phyloP scores from a whole-genome alignment of 1,284 basidiomycete species.

The Fomes fomentarius region DNA sequence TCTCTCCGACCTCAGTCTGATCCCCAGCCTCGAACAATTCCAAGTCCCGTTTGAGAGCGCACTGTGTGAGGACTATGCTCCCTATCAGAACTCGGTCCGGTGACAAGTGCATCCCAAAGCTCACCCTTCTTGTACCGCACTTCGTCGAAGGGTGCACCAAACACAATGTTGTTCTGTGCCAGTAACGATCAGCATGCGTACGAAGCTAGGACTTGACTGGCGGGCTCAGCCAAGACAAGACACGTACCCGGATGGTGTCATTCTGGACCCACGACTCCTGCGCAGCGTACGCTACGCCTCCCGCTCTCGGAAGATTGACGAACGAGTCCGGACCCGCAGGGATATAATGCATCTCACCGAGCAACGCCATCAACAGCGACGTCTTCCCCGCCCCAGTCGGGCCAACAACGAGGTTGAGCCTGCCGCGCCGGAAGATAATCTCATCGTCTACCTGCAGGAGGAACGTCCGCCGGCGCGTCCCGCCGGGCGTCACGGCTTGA shows the following conservation, averaged over 20 bases:
- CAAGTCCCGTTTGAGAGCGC: constrained; percentile 65
- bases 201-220: too few species aligned
- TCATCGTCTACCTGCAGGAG: constrained; percentile 53
- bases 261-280: constrained; percentile 81
- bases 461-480: constrained; percentile 42
- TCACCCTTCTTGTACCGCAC: constrained; percentile 46
- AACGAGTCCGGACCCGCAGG: constrained; percentile 56
- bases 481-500: constrained; percentile 31
- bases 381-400: constrained; percentile 60
- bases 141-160: constrained; percentile 46
- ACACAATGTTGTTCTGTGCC: constrained; percentile 46
- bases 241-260: constrained; percentile 45
- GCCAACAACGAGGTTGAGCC: constrained; percentile 67
- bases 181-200: not conserved
- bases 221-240: too few species aligned
- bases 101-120: not conserved
- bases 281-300: constrained; percentile 74
- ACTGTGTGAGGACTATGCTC: constrained; percentile 60
- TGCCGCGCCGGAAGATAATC: constrained; percentile 57
- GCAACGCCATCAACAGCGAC: constrained; percentile 57
- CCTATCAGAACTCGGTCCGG: too few species aligned
- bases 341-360: constrained; percentile 66
- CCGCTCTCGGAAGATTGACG: constrained; percentile 66
- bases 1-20: constrained; percentile 71
- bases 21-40: constrained; percentile 75